Percentiles rank a stretch among this genome's conserved stretches.
Conservation (phyloP, 2,329 filamentous ascomycete species). For the Trichoderma hamatum region DNA sequence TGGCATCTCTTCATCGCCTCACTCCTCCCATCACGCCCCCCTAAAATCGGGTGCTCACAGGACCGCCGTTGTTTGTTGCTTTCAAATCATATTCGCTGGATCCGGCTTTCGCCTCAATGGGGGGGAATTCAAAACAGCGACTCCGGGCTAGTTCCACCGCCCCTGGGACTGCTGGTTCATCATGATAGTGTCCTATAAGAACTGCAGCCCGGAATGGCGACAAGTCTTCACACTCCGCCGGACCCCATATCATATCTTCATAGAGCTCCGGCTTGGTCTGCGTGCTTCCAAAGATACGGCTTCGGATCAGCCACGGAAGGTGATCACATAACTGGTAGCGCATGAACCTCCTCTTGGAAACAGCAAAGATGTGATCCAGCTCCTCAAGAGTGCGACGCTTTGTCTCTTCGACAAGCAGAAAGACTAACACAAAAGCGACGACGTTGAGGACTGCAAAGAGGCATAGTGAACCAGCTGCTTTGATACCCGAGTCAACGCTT, state of each 20-base stretch:
- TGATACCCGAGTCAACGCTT: constrained; percentile 33
- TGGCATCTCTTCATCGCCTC: not conserved
- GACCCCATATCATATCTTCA: constrained; percentile 40
- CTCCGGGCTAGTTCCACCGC: constrained; percentile 23
- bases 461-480: constrained; percentile 44
- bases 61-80: constrained; percentile 22
- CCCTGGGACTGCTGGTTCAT: not conserved
- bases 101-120: not conserved
- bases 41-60: constrained; percentile 4
- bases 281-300: constrained; percentile 32
- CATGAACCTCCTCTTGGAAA: constrained; percentile 45
- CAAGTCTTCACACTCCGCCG: constrained; percentile 16
- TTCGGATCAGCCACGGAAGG: constrained; percentile 42
- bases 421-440: constrained; percentile 49
- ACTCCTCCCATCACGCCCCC: not conserved
- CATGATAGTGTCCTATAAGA: not conserved
- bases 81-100: constrained; percentile 4
- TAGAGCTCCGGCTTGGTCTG: constrained; percentile 39
- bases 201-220: constrained; percentile 1
- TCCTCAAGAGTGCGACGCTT: constrained; percentile 46
- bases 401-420: constrained; percentile 50
- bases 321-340: constrained; percentile 41
- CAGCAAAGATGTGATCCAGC: constrained; percentile 45
- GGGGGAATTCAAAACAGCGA: not conserved
- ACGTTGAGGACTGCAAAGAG: constrained; percentile 53